Conservation (phyloP, 2,329 filamentous ascomycete genomes). For the Penicillium thymicola region DNA sequence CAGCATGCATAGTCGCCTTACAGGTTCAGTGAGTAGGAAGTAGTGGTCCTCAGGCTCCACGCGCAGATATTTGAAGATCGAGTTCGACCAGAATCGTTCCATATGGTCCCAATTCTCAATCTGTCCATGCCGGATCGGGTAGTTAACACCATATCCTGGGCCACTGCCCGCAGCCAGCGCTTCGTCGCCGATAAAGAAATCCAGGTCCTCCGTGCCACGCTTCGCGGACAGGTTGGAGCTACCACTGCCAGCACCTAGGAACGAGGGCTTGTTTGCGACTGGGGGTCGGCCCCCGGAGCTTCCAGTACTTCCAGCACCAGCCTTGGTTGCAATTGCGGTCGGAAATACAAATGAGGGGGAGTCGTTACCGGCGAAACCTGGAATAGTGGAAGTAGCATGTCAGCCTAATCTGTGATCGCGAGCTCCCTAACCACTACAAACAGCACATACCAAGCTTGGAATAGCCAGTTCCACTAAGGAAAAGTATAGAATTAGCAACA, state of each 20-base stretch:
- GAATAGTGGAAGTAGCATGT: slow-evolving; percentile 24
- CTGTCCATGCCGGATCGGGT: slow-evolving; percentile 95
- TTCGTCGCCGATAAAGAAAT: slow-evolving; percentile 99
- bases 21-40: slow-evolving; percentile 95
- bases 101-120: slow-evolving; percentile 99
- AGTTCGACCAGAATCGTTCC: slow-evolving; percentile 99
- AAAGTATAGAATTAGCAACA: slow-evolving; percentile 20
- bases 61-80: slow-evolving; percentile 98
- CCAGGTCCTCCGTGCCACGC: slow-evolving; percentile 93
- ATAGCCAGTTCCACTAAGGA: slow-evolving; percentile 88
- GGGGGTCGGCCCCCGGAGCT: slow-evolving; percentile 82
- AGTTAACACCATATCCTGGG: slow-evolving; percentile 93
- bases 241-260: slow-evolving; percentile 82
- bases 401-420: slow-evolving; percentile 29
- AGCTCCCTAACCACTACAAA: slow-evolving; percentile 8
- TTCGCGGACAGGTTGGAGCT: slow-evolving; percentile 82
- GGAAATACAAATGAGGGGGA: slow-evolving; percentile 99
- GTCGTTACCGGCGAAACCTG: slow-evolving; percentile 98
- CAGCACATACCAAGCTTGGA: slow-evolving; percentile 83
- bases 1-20: slow-evolving; percentile 46
- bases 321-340: slow-evolving; percentile 95
- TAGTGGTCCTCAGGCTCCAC: slow-evolving; percentile 99
- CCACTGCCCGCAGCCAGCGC: slow-evolving; percentile 79
- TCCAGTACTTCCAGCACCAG: slow-evolving; percentile 63
- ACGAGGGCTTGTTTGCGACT: slow-evolving; percentile 92